Conservation (phyloP, 345 rosid species). For the Euphorbia pulcherrima region DNA sequence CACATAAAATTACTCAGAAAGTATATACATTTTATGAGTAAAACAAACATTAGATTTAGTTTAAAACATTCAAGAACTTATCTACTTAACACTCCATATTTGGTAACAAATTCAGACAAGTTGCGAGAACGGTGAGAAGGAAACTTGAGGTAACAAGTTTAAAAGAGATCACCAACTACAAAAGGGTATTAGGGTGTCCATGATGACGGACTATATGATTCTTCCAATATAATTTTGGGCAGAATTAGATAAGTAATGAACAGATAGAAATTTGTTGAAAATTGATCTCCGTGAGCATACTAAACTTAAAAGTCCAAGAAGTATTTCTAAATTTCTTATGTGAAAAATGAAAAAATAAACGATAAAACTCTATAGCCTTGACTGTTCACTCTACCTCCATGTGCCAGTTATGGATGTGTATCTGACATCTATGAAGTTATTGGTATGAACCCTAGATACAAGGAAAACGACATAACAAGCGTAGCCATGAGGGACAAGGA, state of each 20-base stretch:
- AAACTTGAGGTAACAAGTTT: background rate
- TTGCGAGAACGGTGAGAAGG: background rate
- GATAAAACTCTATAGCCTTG: background rate
- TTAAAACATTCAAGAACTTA: background rate
- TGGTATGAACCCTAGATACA: no score
- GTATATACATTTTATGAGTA: no score
- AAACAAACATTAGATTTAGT: background rate
- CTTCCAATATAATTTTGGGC: background rate
- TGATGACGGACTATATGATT: background rate
- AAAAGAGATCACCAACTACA: background rate
- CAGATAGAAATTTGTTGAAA: background rate
- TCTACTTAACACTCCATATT: no score
- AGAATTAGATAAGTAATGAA: background rate
- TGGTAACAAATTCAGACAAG: background rate
- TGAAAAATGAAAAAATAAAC: background rate
- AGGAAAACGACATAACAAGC: background rate
- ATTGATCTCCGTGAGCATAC: background rate
- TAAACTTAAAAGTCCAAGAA: background rate
- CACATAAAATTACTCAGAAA: slow-evolving; percentile 5
- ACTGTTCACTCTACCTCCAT: background rate
- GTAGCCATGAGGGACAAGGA: background rate
- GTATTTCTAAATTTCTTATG: background rate
- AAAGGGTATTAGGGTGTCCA: background rate
- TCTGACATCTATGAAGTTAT: background rate
- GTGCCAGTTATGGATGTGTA: background rate